A percentile compares a stretch with the other conserved stretches of the same genome.
Evolutionary conservation across 148 eudicot genomes (phyloP).

Genomic region (Silene uniflora): DNA sequence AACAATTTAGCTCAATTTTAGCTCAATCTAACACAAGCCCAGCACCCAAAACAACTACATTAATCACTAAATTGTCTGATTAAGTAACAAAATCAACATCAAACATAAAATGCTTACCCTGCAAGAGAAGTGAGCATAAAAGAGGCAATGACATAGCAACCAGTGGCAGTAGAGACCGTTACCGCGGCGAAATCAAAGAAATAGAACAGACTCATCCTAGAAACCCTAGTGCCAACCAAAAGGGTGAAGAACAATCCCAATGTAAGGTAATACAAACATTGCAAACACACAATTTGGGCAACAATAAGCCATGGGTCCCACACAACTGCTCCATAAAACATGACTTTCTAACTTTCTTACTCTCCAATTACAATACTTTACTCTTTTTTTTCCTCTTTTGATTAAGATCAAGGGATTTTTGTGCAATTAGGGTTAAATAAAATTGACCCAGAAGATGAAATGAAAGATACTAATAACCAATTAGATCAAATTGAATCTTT

Average conservation of each 20-base stretch:
- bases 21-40: background rate
- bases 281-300: constrained; percentile 84
- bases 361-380: background rate
- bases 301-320: constrained; percentile 99
- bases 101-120: constrained; percentile 46
- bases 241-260: constrained; percentile 59
- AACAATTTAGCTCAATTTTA: constrained; percentile 10
- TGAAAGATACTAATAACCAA: constrained; percentile 11
- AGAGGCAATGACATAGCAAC: constrained; percentile 82
- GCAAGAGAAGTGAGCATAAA: constrained; percentile 66
- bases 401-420: background rate
- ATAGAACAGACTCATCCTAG: constrained; percentile 70
- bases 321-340: constrained; percentile 90
- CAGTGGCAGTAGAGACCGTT: constrained; percentile 64
- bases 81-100: background rate
- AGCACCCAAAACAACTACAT: background rate
- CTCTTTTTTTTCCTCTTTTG: background rate
- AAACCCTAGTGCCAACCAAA: constrained; percentile 80
- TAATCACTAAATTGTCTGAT: background rate
- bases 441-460: background rate
- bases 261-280: constrained; percentile 76
- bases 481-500: constrained; percentile 2
- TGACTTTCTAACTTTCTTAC: constrained; percentile 26
- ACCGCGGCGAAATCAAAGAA: constrained; percentile 89
- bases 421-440: background rate